Percentiles rank a stretch among this genome's conserved stretches.
Conservation (phyloP, 192 early-diverging fungal species). For the Podila epigama region DNA sequence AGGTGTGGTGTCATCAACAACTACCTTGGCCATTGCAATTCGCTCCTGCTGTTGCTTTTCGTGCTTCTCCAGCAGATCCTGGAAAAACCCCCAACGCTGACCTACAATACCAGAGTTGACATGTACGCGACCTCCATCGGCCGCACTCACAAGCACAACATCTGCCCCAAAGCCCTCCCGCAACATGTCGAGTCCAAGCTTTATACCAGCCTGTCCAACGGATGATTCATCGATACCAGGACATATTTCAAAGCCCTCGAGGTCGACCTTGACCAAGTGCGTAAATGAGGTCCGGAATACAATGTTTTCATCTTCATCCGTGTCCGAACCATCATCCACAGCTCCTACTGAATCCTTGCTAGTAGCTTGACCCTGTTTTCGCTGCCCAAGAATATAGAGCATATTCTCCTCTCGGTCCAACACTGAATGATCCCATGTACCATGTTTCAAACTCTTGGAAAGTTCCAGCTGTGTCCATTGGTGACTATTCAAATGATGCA, state of each 20-base stretch:
- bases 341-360: background rate
- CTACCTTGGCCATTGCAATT: background rate
- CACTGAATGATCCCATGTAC: constrained; percentile 27
- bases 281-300: constrained; percentile 6
- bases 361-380: background rate
- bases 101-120: constrained; percentile 46
- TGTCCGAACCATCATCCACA: background rate
- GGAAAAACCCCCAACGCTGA: constrained; percentile 45
- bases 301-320: background rate
- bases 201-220: constrained; percentile 23
- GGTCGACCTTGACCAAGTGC: constrained; percentile 30
- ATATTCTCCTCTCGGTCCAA: constrained; percentile 21
- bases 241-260: constrained; percentile 38
- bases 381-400: constrained; percentile 30
- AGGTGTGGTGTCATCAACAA: no score
- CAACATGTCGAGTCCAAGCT: constrained; percentile 34
- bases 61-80: constrained; percentile 19
- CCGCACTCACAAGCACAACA: constrained; percentile 35
- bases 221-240: constrained; percentile 32
- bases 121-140: constrained; percentile 34
- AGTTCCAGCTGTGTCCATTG: constrained; percentile 47
- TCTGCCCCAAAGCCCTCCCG: constrained; percentile 36
- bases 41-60: background rate
- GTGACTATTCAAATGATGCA: constrained; percentile 34
- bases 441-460: constrained; percentile 19